These are phyloP conservation scores for Cynara cardunculus DNA, from an alignment of 129 eudicot species.

Conservation along the genomic window DNA sequence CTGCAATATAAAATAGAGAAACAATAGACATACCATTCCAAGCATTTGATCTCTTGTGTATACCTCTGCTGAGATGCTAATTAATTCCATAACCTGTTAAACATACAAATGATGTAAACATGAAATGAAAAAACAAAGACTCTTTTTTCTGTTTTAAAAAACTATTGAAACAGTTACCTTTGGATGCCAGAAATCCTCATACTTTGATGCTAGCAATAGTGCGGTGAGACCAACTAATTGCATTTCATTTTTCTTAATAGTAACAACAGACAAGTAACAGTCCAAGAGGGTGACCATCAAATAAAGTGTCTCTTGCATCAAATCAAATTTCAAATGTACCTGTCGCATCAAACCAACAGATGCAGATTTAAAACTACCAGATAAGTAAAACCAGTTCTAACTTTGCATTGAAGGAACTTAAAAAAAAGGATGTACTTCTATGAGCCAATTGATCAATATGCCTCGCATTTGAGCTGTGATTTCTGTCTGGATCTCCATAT, in stretches of 20 bases:
- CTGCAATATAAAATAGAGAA: neutral
- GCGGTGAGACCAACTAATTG: constrained; percentile 95
- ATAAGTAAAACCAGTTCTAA: neutral
- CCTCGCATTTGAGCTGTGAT: constrained; percentile 90
- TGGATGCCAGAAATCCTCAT: constrained; percentile 99
- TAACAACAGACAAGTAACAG: constrained; percentile 57
- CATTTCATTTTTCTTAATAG: constrained; percentile 61
- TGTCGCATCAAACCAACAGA: constrained; percentile 19
- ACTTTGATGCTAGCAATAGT: constrained; percentile 88
- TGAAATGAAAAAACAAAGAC: neutral
- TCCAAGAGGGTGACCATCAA: constrained; percentile 81
- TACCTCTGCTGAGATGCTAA: constrained; percentile 82
- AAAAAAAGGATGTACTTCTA: constrained; percentile 55
- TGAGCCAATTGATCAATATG: constrained; percentile 87
- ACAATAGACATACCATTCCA: constrained; percentile 50
- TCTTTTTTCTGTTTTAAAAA: neutral
- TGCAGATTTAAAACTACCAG: constrained; percentile 7
- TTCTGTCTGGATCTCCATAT: constrained; percentile 74
- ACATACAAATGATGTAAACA: neutral
- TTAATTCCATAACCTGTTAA: constrained; percentile 68
- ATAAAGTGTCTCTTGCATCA: constrained; percentile 96
- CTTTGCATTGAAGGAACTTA: neutral
- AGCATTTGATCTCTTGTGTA: constrained; percentile 87
- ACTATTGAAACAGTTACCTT: constrained; percentile 44
- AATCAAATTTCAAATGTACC: constrained; percentile 85